phyloP scores from a whole-genome alignment of 1,284 basidiomycete species.

The Leccinum griseonigrum region DNA sequence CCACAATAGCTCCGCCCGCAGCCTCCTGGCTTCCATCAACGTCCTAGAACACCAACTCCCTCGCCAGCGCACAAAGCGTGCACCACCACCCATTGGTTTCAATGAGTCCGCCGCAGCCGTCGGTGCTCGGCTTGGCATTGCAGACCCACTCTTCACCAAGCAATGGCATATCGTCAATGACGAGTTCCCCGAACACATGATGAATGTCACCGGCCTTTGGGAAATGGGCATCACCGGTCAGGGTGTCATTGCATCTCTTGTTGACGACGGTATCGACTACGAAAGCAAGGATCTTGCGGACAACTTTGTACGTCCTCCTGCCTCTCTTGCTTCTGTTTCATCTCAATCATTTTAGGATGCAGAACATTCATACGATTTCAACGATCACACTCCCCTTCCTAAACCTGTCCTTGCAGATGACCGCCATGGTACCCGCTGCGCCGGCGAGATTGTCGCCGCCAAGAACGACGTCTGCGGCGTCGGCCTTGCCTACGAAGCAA shows the following conservation, averaged over 20 bases:
- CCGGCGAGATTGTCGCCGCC: constrained; percentile 96
- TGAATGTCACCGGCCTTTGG: constrained; percentile 87
- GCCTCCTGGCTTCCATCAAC: constrained; percentile 52
- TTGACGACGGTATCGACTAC: constrained; percentile 97
- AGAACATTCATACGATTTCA: constrained; percentile 94
- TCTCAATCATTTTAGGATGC: constrained; percentile 58
- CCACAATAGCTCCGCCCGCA: constrained; percentile 35
- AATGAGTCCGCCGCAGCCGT: constrained; percentile 43
- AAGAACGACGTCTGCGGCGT: constrained; percentile 95
- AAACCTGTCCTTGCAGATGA: constrained; percentile 89
- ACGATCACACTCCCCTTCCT: constrained; percentile 88
- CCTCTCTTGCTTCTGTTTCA: background rate
- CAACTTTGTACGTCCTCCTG: constrained; percentile 77
- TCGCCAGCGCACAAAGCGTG: constrained; percentile 65
- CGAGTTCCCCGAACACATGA: constrained; percentile 71
- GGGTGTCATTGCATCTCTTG: constrained; percentile 85
- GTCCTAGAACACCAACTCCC: constrained; percentile 58
- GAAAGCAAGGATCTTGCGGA: constrained; percentile 82
- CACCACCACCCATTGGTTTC: constrained; percentile 54
- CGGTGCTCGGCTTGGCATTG: constrained; percentile 65
- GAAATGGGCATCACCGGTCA: constrained; percentile 83
- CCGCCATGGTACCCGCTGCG: constrained; percentile 97
- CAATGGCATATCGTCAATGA: constrained; percentile 96
- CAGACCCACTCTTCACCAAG: constrained; percentile 83
- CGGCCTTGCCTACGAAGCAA: constrained; percentile 90